Conservation (phyloP, 1,139 yeast species). For the Zygoascus sp. region DNA sequence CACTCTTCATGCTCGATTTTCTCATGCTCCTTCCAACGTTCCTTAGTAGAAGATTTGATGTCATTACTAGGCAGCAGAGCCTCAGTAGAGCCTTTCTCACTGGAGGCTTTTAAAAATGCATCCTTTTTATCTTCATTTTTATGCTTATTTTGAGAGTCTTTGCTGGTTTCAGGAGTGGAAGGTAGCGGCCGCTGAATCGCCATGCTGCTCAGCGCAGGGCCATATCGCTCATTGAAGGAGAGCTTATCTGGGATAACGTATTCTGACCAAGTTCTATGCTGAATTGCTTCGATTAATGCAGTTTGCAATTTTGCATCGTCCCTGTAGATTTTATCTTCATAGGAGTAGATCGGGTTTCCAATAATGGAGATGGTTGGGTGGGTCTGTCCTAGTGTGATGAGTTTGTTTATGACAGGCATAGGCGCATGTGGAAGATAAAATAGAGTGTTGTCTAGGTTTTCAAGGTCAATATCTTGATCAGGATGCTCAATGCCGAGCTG, state of each 20-base stretch:
- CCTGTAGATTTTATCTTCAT: conserved; percentile 22
- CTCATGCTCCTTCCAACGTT: too few species aligned
- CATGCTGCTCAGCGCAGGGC: conserved; percentile 4
- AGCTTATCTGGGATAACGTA: conserved; percentile 4
- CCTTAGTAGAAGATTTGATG: too few species aligned
- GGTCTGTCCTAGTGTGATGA: conserved; percentile 34
- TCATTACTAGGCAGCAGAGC: too few species aligned
- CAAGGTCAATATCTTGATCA: conserved; percentile 20
- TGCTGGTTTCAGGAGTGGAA: too few species aligned
- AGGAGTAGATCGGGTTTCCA: conserved; percentile 35
- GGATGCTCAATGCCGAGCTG: conserved; percentile 31
- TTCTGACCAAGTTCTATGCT: conserved; percentile 1
- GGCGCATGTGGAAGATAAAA: conserved; percentile 77
- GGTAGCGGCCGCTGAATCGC: conserved; percentile 2
- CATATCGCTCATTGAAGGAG: not conserved
- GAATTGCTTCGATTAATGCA: not conserved
- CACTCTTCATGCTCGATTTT: too few species aligned
- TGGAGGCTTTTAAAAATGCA: too few species aligned
- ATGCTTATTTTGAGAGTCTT: too few species aligned
- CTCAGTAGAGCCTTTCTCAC: too few species aligned
- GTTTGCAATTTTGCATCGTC: not conserved
- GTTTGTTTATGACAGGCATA: conserved; percentile 47
- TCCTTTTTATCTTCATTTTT: too few species aligned
- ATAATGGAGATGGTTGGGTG: conserved; percentile 30
- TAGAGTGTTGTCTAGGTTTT: conserved; percentile 27